Evolutionary conservation across 176 grass and related monocot genomes (phyloP).

Genomic region (Oryza nivara): DNA sequence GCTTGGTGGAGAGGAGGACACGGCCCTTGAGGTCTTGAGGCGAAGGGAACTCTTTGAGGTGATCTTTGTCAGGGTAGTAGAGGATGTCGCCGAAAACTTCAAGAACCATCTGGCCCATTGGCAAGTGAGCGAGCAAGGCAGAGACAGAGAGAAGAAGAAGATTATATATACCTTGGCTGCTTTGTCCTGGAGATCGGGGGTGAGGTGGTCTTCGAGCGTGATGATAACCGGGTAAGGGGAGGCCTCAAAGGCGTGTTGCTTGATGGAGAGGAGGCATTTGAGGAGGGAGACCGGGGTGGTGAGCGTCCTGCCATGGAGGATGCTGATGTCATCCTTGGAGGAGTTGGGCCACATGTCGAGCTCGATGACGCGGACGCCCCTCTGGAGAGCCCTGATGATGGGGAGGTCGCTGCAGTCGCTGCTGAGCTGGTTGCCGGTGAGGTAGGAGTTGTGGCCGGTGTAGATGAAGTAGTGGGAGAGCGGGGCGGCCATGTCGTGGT

Average conservation of each 20-base stretch:
- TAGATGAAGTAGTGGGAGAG: conserved; percentile 95
- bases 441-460: conserved; percentile 98
- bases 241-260: conserved; percentile 79
- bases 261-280: conserved; percentile 86
- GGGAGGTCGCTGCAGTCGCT: conserved; percentile 93
- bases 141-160: no score
- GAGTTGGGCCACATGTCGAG: conserved; percentile 97
- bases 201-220: conserved; percentile 90
- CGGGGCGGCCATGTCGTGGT: conserved; percentile 80
- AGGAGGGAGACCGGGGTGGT: conserved; percentile 87
- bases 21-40: conserved; percentile 70
- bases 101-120: conserved; percentile 65
- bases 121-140: not conserved
- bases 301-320: conserved; percentile 88
- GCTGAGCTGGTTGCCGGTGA: conserved; percentile 97
- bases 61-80: conserved; percentile 67
- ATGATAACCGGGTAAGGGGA: conserved; percentile 96
- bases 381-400: conserved; percentile 85
- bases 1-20: conserved; percentile 88
- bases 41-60: conserved; percentile 78
- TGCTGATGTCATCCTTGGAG: conserved; percentile 71
- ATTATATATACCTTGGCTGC: conserved; percentile 21
- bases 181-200: conserved; percentile 86
- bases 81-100: conserved; percentile 70
- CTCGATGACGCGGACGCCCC: conserved; percentile 91